Evolutionary conservation across 495 filamentous ascomycete genomes (phyloP).

Genomic region (Hypoxylon perforatum): DNA sequence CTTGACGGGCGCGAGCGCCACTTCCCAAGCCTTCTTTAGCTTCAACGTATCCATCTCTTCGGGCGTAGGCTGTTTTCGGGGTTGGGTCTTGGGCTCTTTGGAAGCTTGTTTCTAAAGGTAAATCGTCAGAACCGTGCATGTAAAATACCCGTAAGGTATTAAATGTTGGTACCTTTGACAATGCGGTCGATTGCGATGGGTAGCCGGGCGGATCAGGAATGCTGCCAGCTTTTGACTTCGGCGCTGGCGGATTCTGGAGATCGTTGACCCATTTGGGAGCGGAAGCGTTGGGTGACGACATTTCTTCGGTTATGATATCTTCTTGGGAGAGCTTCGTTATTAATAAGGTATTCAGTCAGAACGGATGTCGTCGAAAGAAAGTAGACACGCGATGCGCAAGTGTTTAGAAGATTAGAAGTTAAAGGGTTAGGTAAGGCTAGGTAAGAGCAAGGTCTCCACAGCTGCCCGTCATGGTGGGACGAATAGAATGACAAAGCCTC

Average conservation of each 20-base stretch:
- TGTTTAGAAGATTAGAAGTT: background rate
- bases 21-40: slow-evolving; percentile 98
- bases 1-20: slow-evolving; percentile 94
- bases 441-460: slow-evolving; percentile 17
- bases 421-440: background rate
- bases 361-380: too few relatives aligned
- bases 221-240: slow-evolving; percentile 64
- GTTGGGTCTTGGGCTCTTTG: slow-evolving; percentile 56
- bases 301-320: slow-evolving; percentile 6
- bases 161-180: slow-evolving; percentile 65
- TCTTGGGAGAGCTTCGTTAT: background rate
- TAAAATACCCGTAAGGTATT: background rate
- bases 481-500: slow-evolving; percentile 26
- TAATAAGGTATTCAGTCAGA: too few relatives aligned
- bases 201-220: slow-evolving; percentile 92
- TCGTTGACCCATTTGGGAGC: slow-evolving; percentile 83
- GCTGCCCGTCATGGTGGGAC: slow-evolving; percentile 11
- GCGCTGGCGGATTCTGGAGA: slow-evolving; percentile 72
- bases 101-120: slow-evolving; percentile 52
- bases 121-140: slow-evolving; percentile 6
- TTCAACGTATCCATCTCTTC: slow-evolving; percentile 94
- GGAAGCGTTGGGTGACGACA: slow-evolving; percentile 34
- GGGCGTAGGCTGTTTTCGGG: slow-evolving; percentile 67
- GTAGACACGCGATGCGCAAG: too few relatives aligned
- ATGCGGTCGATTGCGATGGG: slow-evolving; percentile 62